Conservation (phyloP, 495 filamentous ascomycete species). For the Neurospora sp. region DNA sequence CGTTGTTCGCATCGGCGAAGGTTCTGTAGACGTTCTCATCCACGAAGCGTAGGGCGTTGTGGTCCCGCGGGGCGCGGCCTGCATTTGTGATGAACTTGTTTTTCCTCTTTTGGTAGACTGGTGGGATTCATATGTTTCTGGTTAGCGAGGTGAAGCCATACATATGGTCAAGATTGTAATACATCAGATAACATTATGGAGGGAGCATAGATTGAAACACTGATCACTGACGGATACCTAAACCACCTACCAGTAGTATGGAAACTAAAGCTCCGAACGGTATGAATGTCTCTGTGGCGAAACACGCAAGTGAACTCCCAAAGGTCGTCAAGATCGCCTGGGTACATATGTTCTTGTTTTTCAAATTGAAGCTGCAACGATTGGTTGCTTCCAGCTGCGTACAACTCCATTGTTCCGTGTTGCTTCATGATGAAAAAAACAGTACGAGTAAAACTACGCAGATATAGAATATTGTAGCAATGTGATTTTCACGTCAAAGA, state of each 20-base stretch:
- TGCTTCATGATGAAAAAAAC: not conserved
- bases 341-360: not conserved
- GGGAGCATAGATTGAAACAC: not conserved
- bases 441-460: not conserved
- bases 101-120: not conserved
- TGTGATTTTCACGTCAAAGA: not conserved
- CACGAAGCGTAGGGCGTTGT: slow-evolving; percentile 4
- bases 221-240: not conserved
- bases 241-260: slow-evolving; percentile 30
- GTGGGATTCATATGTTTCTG: not conserved
- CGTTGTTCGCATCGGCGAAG: slow-evolving; percentile 20
- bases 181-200: not conserved
- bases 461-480: not conserved
- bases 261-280: slow-evolving; percentile 18
- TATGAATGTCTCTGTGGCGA: slow-evolving; percentile 19
- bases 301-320: slow-evolving; percentile 27
- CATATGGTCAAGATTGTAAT: not conserved
- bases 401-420: slow-evolving; percentile 29
- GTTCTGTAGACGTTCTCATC: not conserved
- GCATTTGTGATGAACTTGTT: not conserved
- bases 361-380: slow-evolving; percentile 36
- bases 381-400: slow-evolving; percentile 42
- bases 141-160: not conserved
- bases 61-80: slow-evolving; percentile 6
- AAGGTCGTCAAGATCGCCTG: slow-evolving; percentile 30